Percentiles rank a stretch among this genome's conserved stretches.
Evolutionary conservation across 1,284 basidiomycete genomes (phyloP).

Genomic region (Malassezia nana): DNA sequence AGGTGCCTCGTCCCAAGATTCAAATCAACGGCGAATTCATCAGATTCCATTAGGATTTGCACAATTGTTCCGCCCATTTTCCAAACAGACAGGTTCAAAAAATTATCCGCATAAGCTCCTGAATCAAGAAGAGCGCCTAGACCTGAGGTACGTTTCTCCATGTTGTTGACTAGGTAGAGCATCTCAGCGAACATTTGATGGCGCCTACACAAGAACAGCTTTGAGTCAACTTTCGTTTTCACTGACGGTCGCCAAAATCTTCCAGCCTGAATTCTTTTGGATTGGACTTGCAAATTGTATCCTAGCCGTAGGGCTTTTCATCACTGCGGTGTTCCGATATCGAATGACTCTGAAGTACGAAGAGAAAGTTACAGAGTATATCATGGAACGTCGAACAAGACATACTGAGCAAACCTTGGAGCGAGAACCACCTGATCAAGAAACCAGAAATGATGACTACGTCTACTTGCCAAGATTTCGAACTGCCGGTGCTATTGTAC

Average conservation of each 20-base stretch:
- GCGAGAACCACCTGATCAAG: background rate
- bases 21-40: background rate
- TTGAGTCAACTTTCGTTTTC: conserved; percentile 11
- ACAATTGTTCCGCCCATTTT: background rate
- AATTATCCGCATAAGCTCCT: conserved; percentile 9
- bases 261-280: conserved; percentile 17
- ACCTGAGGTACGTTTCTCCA: conserved; percentile 10
- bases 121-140: background rate
- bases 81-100: background rate
- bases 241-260: conserved; percentile 8
- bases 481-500: conserved; percentile 11
- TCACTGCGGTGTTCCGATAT: conserved; percentile 9
- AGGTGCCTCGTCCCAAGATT: background rate
- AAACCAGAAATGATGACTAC: background rate
- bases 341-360: conserved; percentile 14
- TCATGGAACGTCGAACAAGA: background rate
- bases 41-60: conserved; percentile 3
- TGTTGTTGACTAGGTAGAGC: conserved; percentile 4
- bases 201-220: conserved; percentile 15
- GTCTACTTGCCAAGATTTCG: conserved; percentile 8
- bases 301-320: conserved; percentile 8
- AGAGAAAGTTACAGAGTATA: background rate
- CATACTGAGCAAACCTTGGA: background rate
- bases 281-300: conserved; percentile 13
- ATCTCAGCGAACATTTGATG: conserved; percentile 18